Conservation (phyloP, 2,329 filamentous ascomycete species). For the Microsporum ferrugineum region DNA sequence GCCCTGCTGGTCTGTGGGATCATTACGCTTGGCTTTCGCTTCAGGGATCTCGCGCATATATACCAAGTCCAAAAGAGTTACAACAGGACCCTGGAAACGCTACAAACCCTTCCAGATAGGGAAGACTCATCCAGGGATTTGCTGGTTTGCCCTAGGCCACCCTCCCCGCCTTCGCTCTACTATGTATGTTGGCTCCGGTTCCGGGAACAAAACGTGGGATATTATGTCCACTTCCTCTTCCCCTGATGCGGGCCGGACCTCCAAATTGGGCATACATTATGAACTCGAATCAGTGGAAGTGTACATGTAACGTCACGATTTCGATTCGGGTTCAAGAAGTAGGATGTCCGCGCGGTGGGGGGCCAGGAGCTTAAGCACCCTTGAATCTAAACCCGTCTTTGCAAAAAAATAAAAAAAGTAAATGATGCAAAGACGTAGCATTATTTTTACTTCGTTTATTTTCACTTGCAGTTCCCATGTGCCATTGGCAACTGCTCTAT, state of each 20-base stretch:
- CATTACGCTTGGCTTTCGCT: neutral
- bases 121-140: neutral
- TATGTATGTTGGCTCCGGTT: neutral
- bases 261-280: neutral
- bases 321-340: neutral
- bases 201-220: neutral
- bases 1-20: neutral
- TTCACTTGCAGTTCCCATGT: neutral
- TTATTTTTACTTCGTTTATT: neutral
- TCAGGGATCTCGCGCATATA: neutral
- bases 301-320: neutral
- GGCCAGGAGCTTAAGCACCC: neutral
- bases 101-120: neutral
- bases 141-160: neutral
- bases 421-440: neutral
- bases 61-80: neutral
- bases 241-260: neutral
- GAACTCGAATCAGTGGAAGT: neutral
- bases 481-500: neutral
- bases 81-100: neutral
- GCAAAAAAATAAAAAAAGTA: neutral
- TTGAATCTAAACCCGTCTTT: constrained; percentile 1
- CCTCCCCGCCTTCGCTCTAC: too few species aligned
- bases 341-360: neutral
- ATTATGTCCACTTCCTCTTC: neutral